Base-by-base conservation (phyloP, 2,329 filamentous ascomycete species). In the Calonectria hawksworthii region DNA sequence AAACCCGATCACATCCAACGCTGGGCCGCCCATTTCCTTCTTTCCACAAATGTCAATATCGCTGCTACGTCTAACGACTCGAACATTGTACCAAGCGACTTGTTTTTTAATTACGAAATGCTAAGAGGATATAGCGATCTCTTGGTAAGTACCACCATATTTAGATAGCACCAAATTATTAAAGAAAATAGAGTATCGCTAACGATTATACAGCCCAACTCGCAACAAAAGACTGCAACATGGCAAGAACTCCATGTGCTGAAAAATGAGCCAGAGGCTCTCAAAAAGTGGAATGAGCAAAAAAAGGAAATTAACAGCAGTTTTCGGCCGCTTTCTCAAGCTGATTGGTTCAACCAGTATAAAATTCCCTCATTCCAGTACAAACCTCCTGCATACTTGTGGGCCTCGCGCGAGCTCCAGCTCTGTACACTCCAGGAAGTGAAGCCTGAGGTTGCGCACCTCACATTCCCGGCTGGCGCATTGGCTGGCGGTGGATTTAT, bases 21-120 rank as follows among this genome's bases (percentile, higher is more conserved):
- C 32, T 63, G 56, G 56, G 56, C 56, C 14, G 56, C 56, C 34
- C 56, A 63, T 14, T 63, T 41, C 16, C 23, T 63, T 28, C 36
- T 63, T 16, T 63, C 56, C 9, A 63, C 56, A n/a, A 63, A 41
- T n/a, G 9, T 63, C 21, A 63, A 63, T 21, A 63, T 63, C 14
- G 56, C 34, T 7, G 56, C 56, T 6, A 63, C 56, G 1, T 41
- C 32, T 9, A 67, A 54, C 32, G 41, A 41, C 28, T 23, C 30
- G 6, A 67, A 63, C 4, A 11, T 36, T 30, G 32, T 67, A 2
- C 30, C 47, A 3, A 54, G n/a, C 32, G 47, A 67, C 32, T 67
- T 67, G 47, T 67, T 67, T 36, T 67, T 67, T 23, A 52, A 67
- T 16, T 52, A 54, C 11, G 47, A 54, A 23, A 67, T 63, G 56